These are phyloP conservation scores for Psilocybe mexicana DNA, from an alignment of 1,284 basidiomycete genomes.

Conservation along the genomic window DNA sequence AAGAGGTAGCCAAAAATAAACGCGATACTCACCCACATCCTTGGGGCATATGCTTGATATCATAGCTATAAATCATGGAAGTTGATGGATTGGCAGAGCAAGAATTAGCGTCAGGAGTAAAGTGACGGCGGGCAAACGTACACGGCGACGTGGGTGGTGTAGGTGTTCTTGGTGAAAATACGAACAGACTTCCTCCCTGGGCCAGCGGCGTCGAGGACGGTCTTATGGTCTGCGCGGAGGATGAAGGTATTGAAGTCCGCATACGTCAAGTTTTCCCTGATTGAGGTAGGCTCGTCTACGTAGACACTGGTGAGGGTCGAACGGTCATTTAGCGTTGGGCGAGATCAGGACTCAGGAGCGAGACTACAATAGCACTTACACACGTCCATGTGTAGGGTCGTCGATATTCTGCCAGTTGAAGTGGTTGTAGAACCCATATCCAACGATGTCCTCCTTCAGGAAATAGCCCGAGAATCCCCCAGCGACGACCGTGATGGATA, in stretches of 20 bases:
- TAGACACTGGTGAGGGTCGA: conserved; percentile 31
- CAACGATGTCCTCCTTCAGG: conserved; percentile 41
- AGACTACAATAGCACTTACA: conserved; percentile 37
- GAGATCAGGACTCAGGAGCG: neutral
- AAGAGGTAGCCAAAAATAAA: neutral
- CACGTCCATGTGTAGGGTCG: conserved; percentile 60
- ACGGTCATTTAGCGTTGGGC: neutral
- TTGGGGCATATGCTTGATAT: conserved; percentile 42
- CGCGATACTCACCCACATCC: conserved; percentile 36
- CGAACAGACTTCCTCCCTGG: conserved; percentile 52
- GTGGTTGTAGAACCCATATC: conserved; percentile 42
- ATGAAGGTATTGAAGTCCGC: conserved; percentile 36
- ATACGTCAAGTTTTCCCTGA: conserved; percentile 36
- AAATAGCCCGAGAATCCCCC: conserved; percentile 18
- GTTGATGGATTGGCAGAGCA: neutral
- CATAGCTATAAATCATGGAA: conserved; percentile 30
- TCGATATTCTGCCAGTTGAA: conserved; percentile 47
- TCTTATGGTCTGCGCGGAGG: conserved; percentile 45
- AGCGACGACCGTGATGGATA: neutral
- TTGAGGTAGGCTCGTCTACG: conserved; percentile 37
- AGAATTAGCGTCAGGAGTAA: neutral
- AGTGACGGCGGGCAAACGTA: conserved; percentile 27
- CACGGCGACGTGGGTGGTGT: conserved; percentile 48
- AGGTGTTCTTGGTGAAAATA: conserved; percentile 45
- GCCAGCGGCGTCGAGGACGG: conserved; percentile 41